A percentile compares a stretch with the other conserved stretches of the same genome.
Evolutionary conservation across 495 filamentous ascomycete species (phyloP).

Genomic region (Echria macrotheca): DNA sequence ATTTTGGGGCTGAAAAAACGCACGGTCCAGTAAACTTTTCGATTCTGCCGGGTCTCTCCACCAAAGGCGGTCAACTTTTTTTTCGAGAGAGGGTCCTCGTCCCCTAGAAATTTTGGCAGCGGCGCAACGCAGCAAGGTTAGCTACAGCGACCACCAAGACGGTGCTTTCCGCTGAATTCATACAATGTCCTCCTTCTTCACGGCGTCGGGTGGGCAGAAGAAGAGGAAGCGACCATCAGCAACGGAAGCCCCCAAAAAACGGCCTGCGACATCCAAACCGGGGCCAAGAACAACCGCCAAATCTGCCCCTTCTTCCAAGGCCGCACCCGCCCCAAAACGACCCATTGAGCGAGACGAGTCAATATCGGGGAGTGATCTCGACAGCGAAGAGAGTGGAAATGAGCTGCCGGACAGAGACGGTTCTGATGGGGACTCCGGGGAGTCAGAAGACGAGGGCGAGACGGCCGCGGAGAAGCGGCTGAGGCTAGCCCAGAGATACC

Average conservation of each 20-base stretch:
- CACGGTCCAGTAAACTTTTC: not conserved
- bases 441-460: slow-evolving; percentile 58
- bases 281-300: slow-evolving; percentile 40
- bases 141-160: too few relatives aligned
- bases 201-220: slow-evolving; percentile 66
- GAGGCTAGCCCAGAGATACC: slow-evolving; percentile 85
- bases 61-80: slow-evolving; percentile 6
- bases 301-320: slow-evolving; percentile 27
- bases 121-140: slow-evolving; percentile 11
- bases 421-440: slow-evolving; percentile 47
- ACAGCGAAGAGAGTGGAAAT: slow-evolving; percentile 35
- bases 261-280: slow-evolving; percentile 33
- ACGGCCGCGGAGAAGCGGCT: slow-evolving; percentile 83
- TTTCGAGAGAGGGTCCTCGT: slow-evolving; percentile 1
- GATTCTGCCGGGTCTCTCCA: not conserved
- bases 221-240: slow-evolving; percentile 63
- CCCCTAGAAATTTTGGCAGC: slow-evolving; percentile 8
- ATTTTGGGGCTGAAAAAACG: not conserved
- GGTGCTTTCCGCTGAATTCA: too few relatives aligned
- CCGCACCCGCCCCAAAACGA: slow-evolving; percentile 50
- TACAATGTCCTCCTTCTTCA: slow-evolving; percentile 85
- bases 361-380: slow-evolving; percentile 81
- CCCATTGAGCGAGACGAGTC: slow-evolving; percentile 61
- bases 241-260: slow-evolving; percentile 40
- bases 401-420: slow-evolving; percentile 33